Percentiles rank a stretch among this genome's conserved stretches.
phyloP scores from a whole-genome alignment of 306 rosid species.

The Fagus sylvatica region DNA sequence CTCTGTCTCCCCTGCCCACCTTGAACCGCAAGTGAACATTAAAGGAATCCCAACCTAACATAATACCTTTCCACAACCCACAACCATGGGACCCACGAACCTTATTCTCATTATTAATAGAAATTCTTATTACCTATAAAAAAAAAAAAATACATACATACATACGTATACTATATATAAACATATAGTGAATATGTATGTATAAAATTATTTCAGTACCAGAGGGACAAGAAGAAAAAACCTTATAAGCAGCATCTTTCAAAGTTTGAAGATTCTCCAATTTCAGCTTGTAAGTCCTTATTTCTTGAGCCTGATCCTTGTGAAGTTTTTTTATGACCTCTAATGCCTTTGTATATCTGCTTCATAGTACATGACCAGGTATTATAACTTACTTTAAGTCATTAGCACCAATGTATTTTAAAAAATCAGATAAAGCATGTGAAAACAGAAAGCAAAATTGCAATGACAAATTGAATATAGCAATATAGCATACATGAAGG shows the following conservation, averaged over 20 bases:
- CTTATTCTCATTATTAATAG: too few species aligned
- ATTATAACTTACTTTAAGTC: neutral
- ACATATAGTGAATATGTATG: too few species aligned
- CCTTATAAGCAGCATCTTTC: constrained; percentile 62
- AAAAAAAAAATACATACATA: too few species aligned
- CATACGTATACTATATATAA: neutral
- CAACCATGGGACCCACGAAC: too few species aligned
- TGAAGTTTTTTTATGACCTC: constrained; percentile 63
- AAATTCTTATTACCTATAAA: too few species aligned
- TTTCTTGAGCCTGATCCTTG: constrained; percentile 61
- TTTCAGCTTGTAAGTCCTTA: constrained; percentile 52
- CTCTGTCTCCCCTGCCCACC: too few species aligned
- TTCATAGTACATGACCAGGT: neutral
- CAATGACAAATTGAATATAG: neutral
- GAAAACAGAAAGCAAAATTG: neutral
- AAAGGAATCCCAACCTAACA: too few species aligned
- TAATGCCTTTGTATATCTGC: constrained; percentile 65
- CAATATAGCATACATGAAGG: neutral
- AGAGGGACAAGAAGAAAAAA: constrained; percentile 8
- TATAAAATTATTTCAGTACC: neutral
- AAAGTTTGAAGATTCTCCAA: constrained; percentile 60
- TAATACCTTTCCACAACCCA: too few species aligned
- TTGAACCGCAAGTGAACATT: too few species aligned
- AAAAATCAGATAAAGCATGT: neutral
- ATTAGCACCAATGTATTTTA: neutral